Evolutionary conservation across 2,329 filamentous ascomycete genomes (phyloP), one percentile per base, ranked within the genome.

Genomic region (Tolypocladium tundrense): DNA sequence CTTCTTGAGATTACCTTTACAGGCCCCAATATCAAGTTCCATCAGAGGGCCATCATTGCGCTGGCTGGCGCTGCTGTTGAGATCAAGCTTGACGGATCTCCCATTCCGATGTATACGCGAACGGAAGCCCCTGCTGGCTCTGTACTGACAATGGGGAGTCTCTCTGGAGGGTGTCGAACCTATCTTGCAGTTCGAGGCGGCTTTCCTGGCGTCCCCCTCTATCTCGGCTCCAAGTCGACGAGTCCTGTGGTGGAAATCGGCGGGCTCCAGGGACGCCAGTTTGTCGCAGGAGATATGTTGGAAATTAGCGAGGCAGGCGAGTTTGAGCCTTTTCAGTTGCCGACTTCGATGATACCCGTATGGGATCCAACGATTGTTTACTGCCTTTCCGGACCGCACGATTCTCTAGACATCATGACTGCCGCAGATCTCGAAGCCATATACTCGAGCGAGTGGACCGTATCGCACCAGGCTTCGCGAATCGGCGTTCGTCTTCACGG

Each of bases 401-500:
- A 67, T 27, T 65, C 65, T 2, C 63, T 65, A 21, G 67, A 71
- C 14, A 65, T 70, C 19, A 65, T 72, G 57, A 67, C 67, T 0
- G 65, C 73, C 0, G 76, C 81, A 55, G 80, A 80, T 57, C 77
- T 83, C 54, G 75, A 82, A 11, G 81, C 79, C 70, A 74, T 87
- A 2, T 87, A 84, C 67, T 68, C 70, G 6, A 80, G 78, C 0
- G 69, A 75, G n/a, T 86, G 82, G 80, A 81, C 81, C 54, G 74
- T 87, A 2, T 82, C 79, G 0, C 83, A 87, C 62, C 86, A 87
- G 59, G 78, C 81, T 1, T 81, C 79, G 14, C 73, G 85, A 58
- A 82, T 78, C 45, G 85, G 83, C 0, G 81, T 87, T 33, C 77
- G 84, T 8, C 73, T 88, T 0, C 68, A 83, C 1, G 84, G 84